Evolutionary conservation across 1,284 basidiomycete genomes (phyloP).

Genomic region (Sanghuangporus weigelae): DNA sequence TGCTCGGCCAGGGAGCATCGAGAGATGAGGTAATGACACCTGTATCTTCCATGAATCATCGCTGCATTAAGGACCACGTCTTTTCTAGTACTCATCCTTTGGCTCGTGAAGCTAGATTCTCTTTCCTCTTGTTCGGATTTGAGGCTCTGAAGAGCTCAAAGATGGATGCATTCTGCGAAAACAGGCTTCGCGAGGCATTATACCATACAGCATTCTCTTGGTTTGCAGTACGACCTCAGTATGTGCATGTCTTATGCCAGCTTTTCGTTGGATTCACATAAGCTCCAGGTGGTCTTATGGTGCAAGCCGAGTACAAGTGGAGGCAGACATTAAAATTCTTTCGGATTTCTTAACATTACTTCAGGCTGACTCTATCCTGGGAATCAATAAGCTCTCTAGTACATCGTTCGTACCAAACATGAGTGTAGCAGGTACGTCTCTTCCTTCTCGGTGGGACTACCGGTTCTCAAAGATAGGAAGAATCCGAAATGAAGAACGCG

Average conservation of each 20-base stretch:
- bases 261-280: slow-evolving; percentile 4
- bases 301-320: slow-evolving; percentile 84
- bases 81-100: slow-evolving; percentile 79
- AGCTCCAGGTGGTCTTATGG: slow-evolving; percentile 86
- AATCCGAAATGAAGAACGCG: slow-evolving; percentile 39
- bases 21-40: slow-evolving; percentile 58
- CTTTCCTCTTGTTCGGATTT: slow-evolving; percentile 89
- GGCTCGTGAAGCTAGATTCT: slow-evolving; percentile 85
- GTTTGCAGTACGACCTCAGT: slow-evolving; percentile 91
- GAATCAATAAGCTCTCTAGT: slow-evolving; percentile 67
- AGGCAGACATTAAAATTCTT: slow-evolving; percentile 83
- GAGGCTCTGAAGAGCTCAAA: slow-evolving; percentile 87
- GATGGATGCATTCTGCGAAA: slow-evolving; percentile 83
- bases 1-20: slow-evolving; percentile 66
- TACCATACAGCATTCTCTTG: slow-evolving; percentile 84
- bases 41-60: background rate
- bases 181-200: slow-evolving; percentile 68
- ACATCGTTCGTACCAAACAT: slow-evolving; percentile 42
- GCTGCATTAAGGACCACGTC: background rate
- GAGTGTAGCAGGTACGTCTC: slow-evolving; percentile 12
- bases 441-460: slow-evolving; percentile 43
- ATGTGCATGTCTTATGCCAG: slow-evolving; percentile 27
- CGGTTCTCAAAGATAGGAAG: slow-evolving; percentile 35
- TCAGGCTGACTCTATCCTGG: slow-evolving; percentile 67
- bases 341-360: slow-evolving; percentile 80